Conservation (phyloP, 169 alveolate species). For the Plasmodium gallinaceum region DNA sequence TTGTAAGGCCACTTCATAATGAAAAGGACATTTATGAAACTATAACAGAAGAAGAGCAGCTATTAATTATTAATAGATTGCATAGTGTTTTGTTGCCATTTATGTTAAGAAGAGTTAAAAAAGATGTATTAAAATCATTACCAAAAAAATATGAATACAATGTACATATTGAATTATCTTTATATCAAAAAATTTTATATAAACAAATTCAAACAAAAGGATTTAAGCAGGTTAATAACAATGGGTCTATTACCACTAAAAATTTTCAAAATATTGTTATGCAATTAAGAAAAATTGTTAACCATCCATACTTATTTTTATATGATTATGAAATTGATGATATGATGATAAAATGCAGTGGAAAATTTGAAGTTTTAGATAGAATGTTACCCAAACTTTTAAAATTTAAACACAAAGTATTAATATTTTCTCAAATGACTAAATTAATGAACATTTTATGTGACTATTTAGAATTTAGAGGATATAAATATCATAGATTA, state of each 20-base stretch:
- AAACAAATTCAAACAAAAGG: conserved; percentile 90
- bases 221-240: conserved; percentile 78
- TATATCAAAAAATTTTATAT: conserved; percentile 95
- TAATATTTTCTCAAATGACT: conserved; percentile 95
- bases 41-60: conserved; percentile 58
- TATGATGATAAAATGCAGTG: conserved; percentile 90
- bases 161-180: conserved; percentile 92
- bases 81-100: conserved; percentile 97
- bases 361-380: conserved; percentile 94
- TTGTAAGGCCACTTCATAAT: conserved; percentile 80
- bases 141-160: conserved; percentile 95
- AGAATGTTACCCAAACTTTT: conserved; percentile 84
- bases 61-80: conserved; percentile 89
- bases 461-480: conserved; percentile 94
- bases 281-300: conserved; percentile 98
- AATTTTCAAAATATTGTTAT: conserved; percentile 92
- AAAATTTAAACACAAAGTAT: conserved; percentile 88
- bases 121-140: conserved; percentile 97
- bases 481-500: conserved; percentile 93
- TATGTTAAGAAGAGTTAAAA: conserved; percentile 98
- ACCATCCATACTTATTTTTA: conserved; percentile 96
- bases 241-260: conserved; percentile 60
- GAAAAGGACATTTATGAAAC: conserved; percentile 35
- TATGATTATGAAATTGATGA: conserved; percentile 93
- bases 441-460: conserved; percentile 95